A percentile compares a stretch with the other conserved stretches of the same genome.
Conservation (phyloP, 352 stramenopile species). For the Phytopythium mirpurense region DNA sequence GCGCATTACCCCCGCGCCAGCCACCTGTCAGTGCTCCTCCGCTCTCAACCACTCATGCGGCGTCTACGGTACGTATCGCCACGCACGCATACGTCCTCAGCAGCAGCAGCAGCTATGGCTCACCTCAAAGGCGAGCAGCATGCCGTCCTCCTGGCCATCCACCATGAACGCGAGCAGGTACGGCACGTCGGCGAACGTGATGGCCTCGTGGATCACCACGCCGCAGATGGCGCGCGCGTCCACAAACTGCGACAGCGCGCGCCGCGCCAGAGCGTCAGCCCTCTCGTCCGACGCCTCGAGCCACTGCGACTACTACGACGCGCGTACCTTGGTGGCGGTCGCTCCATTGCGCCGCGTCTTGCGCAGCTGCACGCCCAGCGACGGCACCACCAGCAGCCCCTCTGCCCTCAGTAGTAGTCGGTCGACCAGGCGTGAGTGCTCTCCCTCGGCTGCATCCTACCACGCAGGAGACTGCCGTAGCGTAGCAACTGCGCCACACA, state of each 20-base stretch:
- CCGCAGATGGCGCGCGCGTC: constrained; percentile 43
- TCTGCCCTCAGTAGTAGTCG: constrained; percentile 39
- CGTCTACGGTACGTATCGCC: too few species aligned
- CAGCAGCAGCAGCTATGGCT: too few species aligned
- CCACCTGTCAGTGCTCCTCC: too few species aligned
- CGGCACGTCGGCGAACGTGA: constrained; percentile 71
- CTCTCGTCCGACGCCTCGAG: not conserved
- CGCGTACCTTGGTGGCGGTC: constrained; percentile 18
- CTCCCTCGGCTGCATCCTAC: too few species aligned
- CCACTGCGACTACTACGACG: not conserved
- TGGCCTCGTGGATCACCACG: constrained; percentile 79
- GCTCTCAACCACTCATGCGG: too few species aligned
- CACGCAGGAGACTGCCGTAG: not conserved
- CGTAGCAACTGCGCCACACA: not conserved
- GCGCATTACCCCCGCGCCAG: not conserved
- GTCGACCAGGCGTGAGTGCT: too few species aligned
- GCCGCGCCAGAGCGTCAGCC: not conserved
- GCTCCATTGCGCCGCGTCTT: constrained; percentile 49
- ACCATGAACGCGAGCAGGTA: constrained; percentile 83
- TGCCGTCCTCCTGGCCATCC: constrained; percentile 40
- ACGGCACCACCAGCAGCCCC: constrained; percentile 67
- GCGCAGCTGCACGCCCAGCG: constrained; percentile 66
- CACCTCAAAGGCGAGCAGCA: constrained; percentile 82
- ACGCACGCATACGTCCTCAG: too few species aligned
- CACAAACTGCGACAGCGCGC: constrained; percentile 23